Conservation (phyloP, 345 rosid genomes). For the Erysimum cheiranthoides region DNA sequence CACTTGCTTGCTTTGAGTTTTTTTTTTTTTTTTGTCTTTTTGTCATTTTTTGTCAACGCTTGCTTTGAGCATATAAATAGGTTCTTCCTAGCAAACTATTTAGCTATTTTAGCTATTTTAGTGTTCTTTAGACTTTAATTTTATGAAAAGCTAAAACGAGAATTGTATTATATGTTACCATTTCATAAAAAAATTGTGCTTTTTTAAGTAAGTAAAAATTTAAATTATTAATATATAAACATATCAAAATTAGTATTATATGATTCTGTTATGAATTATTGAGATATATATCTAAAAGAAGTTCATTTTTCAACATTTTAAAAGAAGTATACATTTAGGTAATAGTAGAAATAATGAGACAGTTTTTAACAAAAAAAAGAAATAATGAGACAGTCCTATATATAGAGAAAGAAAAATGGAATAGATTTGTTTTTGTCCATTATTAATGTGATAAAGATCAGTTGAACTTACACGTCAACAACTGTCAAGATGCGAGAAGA, state of each 20-base stretch:
- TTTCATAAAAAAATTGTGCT: neutral
- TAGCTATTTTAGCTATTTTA: too few relatives aligned
- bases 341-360: neutral
- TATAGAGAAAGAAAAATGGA: neutral
- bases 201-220: neutral
- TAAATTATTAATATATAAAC: neutral
- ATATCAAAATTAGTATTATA: neutral
- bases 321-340: neutral
- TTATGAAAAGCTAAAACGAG: neutral
- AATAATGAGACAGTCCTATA: neutral
- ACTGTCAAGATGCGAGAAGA: neutral
- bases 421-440: neutral
- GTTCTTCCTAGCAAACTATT: constrained; percentile 19
- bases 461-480: constrained; percentile 6
- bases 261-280: neutral
- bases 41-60: too few relatives aligned
- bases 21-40: too few relatives aligned
- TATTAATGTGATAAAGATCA: neutral
- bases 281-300: neutral
- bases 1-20: neutral
- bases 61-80: constrained; percentile 28
- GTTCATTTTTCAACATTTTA: neutral
- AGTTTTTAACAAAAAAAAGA: too few relatives aligned
- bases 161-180: neutral
- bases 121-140: neutral